phyloP scores from a whole-genome alignment of 805 yeast genomes.

The Cyberlindnera mrakii region DNA sequence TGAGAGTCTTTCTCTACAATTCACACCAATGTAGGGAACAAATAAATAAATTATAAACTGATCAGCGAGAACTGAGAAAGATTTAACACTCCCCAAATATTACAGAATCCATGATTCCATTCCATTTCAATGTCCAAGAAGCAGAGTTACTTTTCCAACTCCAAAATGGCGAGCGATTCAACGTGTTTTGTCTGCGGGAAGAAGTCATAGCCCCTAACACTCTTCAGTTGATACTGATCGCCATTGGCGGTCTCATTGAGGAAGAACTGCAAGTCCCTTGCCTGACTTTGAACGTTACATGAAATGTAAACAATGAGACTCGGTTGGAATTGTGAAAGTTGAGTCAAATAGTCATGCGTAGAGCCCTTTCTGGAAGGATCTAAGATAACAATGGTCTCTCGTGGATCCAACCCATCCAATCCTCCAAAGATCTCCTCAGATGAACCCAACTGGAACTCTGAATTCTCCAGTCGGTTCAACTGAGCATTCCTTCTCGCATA shows the following conservation, averaged over 20 bases:
- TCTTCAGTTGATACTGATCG: constrained; percentile 56
- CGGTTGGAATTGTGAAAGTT: constrained; percentile 78
- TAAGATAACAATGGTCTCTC: constrained; percentile 78
- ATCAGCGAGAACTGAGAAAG: too few relatives aligned
- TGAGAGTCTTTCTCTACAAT: too few relatives aligned
- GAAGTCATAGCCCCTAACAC: constrained; percentile 89
- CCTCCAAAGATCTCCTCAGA: constrained; percentile 84
- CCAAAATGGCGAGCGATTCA: constrained; percentile 73
- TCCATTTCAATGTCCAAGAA: too few relatives aligned
- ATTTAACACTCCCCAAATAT: too few relatives aligned
- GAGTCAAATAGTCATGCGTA: constrained; percentile 75
- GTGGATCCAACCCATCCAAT: constrained; percentile 40
- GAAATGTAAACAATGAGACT: constrained; percentile 82
- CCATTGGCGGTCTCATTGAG: constrained; percentile 59
- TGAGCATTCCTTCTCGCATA: constrained; percentile 80
- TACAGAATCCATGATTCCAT: too few relatives aligned
- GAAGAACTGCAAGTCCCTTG: constrained; percentile 83
- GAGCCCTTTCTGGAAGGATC: constrained; percentile 99
- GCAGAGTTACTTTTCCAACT: constrained; percentile 2
- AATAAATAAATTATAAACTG: too few relatives aligned
- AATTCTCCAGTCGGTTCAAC: constrained; percentile 63
- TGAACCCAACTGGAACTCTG: constrained; percentile 79
- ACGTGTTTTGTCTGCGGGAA: constrained; percentile 94
- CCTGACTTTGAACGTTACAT: constrained; percentile 98
- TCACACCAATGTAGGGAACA: too few relatives aligned